Evolutionary conservation across 1,284 basidiomycete genomes (phyloP), one percentile per base, ranked within the genome.

Genomic region (Pseudozyma flocculosa): DNA sequence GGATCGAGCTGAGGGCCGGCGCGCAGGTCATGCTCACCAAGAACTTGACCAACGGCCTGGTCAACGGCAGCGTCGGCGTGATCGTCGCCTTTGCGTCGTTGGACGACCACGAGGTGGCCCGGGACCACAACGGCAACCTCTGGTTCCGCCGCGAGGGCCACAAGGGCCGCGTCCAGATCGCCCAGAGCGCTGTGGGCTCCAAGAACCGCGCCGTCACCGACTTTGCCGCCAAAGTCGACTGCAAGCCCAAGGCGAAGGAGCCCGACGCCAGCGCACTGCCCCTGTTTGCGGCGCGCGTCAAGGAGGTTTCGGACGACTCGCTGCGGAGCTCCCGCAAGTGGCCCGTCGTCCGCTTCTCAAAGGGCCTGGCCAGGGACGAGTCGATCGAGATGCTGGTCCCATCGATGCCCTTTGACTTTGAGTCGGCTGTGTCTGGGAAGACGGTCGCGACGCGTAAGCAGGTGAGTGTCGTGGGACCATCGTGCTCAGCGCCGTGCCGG

Each of bases 1-100:
- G 57, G 2, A 81, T 93, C 24, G 71, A 74, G 0, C 81, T 92
- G 34, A 87, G 86, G 70, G 74, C 84, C 29, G 83, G 84, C 42
- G 85, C 87, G 1, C 77, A 78, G 45, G 82, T 82, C 45, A 82
- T 83, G 81, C 80, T 91, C n/a, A 84, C 90, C 82, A 89, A 86
- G 84, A 89, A 82, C 72, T 76, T 82, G 4, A 86, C 87, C 62
- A 83, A 86, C 41, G 82, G 82, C 38, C 82, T 90, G 14, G 89
- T 90, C 26, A 92, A 92, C 75, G 89, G 89, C 0, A 87, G 85
- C 13, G 83, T 89, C 65, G 89, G 89, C 13, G 82, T 82, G 59
- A 82, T 91, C 15, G 74, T 87, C n/a, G 84, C 82, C 0, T 94
- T 94, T 32, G 36, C 15, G 7, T 29, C 26, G 26, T 7, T 11